Conservation (phyloP, 192 early-diverging fungal species). For the Umbelopsis sp. region DNA sequence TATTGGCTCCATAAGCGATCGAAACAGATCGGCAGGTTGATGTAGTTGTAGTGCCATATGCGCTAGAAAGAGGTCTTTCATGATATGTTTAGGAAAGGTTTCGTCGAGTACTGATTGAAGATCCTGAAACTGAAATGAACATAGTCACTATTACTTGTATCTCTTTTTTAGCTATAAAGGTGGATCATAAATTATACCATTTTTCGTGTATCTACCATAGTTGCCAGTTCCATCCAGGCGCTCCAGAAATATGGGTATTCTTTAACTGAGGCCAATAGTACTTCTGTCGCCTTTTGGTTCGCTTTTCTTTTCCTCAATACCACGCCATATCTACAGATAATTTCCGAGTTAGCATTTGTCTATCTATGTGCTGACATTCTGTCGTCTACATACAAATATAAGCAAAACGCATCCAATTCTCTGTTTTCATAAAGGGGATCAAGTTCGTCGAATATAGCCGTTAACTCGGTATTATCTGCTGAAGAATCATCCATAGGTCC, state of each 20-base stretch:
- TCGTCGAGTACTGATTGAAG: constrained; percentile 21
- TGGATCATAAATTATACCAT: constrained; percentile 16
- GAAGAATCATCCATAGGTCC: constrained; percentile 47
- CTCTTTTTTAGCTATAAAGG: no score
- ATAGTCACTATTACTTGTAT: background rate
- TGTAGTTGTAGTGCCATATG: constrained; percentile 59
- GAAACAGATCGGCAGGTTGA: constrained; percentile 34
- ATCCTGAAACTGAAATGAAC: constrained; percentile 19
- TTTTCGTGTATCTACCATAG: constrained; percentile 48
- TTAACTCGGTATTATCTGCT: constrained; percentile 50
- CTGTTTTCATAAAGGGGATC: constrained; percentile 35
- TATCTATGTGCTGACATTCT: background rate
- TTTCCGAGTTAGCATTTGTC: constrained; percentile 14
- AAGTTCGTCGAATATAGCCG: constrained; percentile 49
- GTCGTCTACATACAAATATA: constrained; percentile 60
- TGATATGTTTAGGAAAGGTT: constrained; percentile 24
- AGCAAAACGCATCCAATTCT: constrained; percentile 66
- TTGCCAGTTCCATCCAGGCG: constrained; percentile 82
- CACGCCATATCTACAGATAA: constrained; percentile 52
- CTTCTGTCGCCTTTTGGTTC: constrained; percentile 46
- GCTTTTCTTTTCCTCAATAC: constrained; percentile 45
- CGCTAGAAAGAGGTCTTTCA: constrained; percentile 52
- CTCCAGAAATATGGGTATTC: constrained; percentile 88
- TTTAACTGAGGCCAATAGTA: constrained; percentile 66
- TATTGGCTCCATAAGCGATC: constrained; percentile 39